phyloP scores from a whole-genome alignment of 768 basidiomycete genomes.

The Crucibulum laeve region DNA sequence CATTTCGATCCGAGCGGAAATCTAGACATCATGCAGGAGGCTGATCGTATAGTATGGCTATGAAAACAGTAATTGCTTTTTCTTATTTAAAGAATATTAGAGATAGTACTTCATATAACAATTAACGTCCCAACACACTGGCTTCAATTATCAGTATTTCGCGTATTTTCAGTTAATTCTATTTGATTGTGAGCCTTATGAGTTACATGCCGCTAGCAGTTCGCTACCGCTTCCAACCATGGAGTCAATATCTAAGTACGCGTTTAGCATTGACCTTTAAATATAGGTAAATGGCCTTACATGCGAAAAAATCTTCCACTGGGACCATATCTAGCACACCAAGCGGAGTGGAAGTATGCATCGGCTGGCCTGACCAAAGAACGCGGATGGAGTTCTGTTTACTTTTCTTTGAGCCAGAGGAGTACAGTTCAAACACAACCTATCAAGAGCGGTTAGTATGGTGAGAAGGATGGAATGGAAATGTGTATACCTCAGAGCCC shows the following conservation, averaged over 20 bases:
- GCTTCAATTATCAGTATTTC: no score
- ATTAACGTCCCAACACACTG: no score
- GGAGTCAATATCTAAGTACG: neutral
- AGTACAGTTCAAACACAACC: constrained; percentile 47
- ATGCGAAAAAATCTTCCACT: constrained; percentile 33
- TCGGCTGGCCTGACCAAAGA: constrained; percentile 46
- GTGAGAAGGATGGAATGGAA: neutral
- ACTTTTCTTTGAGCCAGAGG: constrained; percentile 6
- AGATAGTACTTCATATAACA: no score
- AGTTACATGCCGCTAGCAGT: constrained; percentile 1
- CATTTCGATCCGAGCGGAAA: no score
- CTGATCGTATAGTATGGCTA: no score
- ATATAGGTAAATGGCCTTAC: constrained; percentile 23
- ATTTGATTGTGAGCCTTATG: no score
- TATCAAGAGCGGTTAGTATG: constrained; percentile 7
- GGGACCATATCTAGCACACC: constrained; percentile 44
- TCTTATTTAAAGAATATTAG: no score
- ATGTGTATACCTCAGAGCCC: constrained; percentile 36
- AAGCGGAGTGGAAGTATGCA: constrained; percentile 43
- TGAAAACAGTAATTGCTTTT: no score
- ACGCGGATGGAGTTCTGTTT: constrained; percentile 35
- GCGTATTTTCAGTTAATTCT: no score
- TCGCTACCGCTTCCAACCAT: neutral
- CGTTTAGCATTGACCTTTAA: neutral
- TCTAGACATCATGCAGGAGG: no score